Evolutionary conservation across 495 filamentous ascomycete genomes (phyloP), one percentile per base, ranked within the genome.

Genomic region (Glonium stellatum): DNA sequence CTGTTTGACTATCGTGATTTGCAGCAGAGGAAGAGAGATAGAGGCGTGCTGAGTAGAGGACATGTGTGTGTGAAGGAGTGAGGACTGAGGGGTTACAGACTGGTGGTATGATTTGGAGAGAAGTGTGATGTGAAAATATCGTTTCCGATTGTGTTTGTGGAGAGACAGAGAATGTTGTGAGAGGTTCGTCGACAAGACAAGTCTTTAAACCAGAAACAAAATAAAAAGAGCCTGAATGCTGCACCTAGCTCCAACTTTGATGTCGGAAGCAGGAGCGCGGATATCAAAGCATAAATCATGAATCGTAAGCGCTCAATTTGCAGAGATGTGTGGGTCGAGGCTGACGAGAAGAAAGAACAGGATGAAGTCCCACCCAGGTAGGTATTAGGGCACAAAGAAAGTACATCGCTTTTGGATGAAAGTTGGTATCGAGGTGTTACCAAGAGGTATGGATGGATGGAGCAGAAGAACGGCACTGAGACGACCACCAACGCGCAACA

Each of bases 241-340:
- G 48, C 48, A 25, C 48, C 48, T 51, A 27, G 23, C 59, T 62
- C 54, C 59, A 27, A 46, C 54, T 34, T 47, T 48, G 31, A 46
- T 39, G 59, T 62, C 53, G 63, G 54, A 54, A 55, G 54, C 55
- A 66, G 50, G 60, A 39, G 56, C 62, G 55, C 60, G 64, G 64
- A 62, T 66, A 66, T 66, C 60, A 62, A 66, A 55, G 64, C 56
- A 66, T 66, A 67, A 67, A 54, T 67, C 65, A 56, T 67, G 61
- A 67, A 61, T 67, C 65, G 65, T 67, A 42, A 67, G 57, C 65
- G 60, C 65, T 67, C 65, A 67, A 64, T 64, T 67, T 63, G 65
- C 65, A 67, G 18, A 46, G n/a, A 57, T 35, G 48, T 60, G 25
- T 51, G 4, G 48, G 21, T 54, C 48, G 65, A 59, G 58, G 31